Conservation (phyloP, 768 basidiomycete genomes). For the Chalciporus chontae region DNA sequence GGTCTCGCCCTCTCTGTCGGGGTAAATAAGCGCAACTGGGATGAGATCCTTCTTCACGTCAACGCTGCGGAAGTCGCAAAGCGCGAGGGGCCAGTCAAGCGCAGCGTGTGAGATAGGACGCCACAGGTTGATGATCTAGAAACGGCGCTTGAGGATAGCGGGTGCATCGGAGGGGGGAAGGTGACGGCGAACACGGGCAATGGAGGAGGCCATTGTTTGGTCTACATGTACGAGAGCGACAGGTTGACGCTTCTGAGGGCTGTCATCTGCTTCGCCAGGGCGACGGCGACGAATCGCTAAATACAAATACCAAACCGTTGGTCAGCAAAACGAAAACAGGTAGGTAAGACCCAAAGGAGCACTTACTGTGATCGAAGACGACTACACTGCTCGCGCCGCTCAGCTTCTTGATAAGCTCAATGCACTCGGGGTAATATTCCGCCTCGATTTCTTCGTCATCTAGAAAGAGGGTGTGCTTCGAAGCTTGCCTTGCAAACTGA, state of each 20-base stretch:
- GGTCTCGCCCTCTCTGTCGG: constrained; percentile 44
- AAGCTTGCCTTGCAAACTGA: constrained; percentile 27
- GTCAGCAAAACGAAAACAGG: not conserved
- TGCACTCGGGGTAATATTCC: constrained; percentile 40
- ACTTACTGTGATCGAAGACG: constrained; percentile 42
- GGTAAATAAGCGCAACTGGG: constrained; percentile 37
- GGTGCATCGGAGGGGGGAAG: constrained; percentile 39
- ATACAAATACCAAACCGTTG: not conserved
- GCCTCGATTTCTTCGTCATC: constrained; percentile 34
- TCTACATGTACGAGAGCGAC: constrained; percentile 43
- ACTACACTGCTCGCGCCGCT: constrained; percentile 38
- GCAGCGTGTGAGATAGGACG: constrained; percentile 45
- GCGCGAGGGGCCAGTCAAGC: constrained; percentile 46
- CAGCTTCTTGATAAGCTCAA: constrained; percentile 35
- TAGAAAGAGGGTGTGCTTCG: constrained; percentile 30
- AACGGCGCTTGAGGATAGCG: constrained; percentile 39
- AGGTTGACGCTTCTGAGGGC: constrained; percentile 42
- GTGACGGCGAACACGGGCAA: constrained; percentile 42
- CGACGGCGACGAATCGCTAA: constrained; percentile 42
- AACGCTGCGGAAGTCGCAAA: constrained; percentile 46
- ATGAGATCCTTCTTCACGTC: constrained; percentile 37
- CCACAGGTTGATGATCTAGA: constrained; percentile 56
- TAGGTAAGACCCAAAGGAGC: not conserved
- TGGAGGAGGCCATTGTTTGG: constrained; percentile 40
- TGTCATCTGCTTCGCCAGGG: constrained; percentile 34